Percentiles rank a stretch among this genome's conserved stretches.
phyloP scores from a whole-genome alignment of 371 early-diverging fungal genomes.

The Zopfochytrium polystomum region DNA sequence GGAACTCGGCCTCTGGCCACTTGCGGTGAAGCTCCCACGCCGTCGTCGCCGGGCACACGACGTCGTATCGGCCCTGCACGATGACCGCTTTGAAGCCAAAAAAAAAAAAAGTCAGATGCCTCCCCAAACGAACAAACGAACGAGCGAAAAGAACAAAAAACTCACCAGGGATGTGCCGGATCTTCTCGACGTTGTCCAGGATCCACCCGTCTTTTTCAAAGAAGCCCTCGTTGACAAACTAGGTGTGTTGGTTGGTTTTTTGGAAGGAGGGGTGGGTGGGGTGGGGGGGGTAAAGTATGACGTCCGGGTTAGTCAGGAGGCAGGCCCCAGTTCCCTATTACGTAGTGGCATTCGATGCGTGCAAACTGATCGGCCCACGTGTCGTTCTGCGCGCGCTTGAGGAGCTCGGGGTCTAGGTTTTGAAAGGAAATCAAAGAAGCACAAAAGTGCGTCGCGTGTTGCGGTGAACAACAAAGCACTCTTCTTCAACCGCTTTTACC shows the following conservation, averaged over 20 bases:
- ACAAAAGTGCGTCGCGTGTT: too few species aligned
- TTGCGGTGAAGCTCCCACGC: conserved; percentile 58
- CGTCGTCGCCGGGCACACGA: too few species aligned
- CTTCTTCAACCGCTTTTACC: conserved; percentile 28
- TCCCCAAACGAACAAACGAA: too few species aligned
- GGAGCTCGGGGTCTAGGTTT: too few species aligned
- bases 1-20: conserved; percentile 64
- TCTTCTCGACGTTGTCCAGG: too few species aligned
- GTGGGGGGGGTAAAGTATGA: too few species aligned
- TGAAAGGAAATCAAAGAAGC: conserved; percentile 42
- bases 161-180: conserved; percentile 66
- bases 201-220: conserved; percentile 55
- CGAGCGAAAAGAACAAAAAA: neutral
- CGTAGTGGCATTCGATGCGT: conserved; percentile 61
- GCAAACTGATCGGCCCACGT: conserved; percentile 65
- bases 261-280: neutral
- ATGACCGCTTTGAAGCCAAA: too few species aligned
- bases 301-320: too few species aligned
- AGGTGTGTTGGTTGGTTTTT: conserved; percentile 45
- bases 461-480: too few species aligned
- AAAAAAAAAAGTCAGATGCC: conserved; percentile 53
- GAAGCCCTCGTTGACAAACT: too few species aligned
- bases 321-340: conserved; percentile 1
- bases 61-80: too few species aligned
- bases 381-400: conserved; percentile 56